These are phyloP conservation scores for Venturia pyrina DNA, from an alignment of 2,329 filamentous ascomycete genomes.

Conservation along the genomic window DNA sequence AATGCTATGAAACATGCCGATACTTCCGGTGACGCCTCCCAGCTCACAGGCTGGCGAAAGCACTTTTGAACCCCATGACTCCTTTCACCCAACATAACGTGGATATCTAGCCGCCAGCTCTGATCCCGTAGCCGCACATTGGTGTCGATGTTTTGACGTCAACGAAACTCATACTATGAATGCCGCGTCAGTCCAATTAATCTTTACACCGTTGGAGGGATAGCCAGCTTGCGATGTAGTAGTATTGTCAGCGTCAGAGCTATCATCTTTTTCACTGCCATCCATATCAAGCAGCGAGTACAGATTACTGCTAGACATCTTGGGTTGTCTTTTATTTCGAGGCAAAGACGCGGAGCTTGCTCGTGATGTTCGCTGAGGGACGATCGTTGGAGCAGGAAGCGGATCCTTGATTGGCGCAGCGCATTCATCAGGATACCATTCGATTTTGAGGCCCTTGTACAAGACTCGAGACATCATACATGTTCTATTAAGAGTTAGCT, in stretches of 20 bases:
- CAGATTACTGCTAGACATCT: not conserved
- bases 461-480: conserved; percentile 62
- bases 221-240: conserved; percentile 7
- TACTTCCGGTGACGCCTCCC: not conserved
- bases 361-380: conserved; percentile 18
- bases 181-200: conserved; percentile 9
- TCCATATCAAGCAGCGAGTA: conserved; percentile 37
- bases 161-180: conserved; percentile 1
- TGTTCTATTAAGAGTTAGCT: conserved; percentile 30
- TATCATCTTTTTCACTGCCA: conserved; percentile 29
- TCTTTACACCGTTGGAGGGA: conserved; percentile 3
- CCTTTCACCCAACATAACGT: not conserved
- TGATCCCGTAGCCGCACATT: not conserved
- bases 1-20: not conserved
- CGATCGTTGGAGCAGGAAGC: not conserved
- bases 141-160: not conserved
- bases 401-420: conserved; percentile 31
- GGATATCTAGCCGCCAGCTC: not conserved
- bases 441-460: conserved; percentile 62
- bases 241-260: conserved; percentile 6
- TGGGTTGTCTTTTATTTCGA: not conserved
- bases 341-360: conserved; percentile 14
- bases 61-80: not conserved
- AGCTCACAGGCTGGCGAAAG: not conserved
- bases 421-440: conserved; percentile 66